Evolutionary conservation across 352 stramenopile species (phyloP), one percentile per base, ranked within the genome.

Genomic region (Phytophthora crassamura): DNA sequence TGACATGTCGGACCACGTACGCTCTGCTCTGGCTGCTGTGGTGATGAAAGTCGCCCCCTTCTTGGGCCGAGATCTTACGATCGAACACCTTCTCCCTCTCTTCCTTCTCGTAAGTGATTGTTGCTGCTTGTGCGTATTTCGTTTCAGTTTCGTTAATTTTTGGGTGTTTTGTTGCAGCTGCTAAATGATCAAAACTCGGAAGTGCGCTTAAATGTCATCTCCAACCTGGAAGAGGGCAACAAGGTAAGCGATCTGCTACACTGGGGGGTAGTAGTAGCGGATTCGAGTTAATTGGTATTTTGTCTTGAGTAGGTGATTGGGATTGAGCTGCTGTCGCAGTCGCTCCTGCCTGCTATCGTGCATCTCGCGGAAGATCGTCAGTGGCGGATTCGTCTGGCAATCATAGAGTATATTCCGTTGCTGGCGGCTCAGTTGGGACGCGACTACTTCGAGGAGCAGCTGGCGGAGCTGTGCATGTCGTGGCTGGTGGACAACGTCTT

Each of bases 181-280:
- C 80, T 99, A 32, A 95, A 98, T 64, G 97, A 99, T 75, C 93
- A 97, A 59, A 97, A 95, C 42, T 98, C 95, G 7, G 96, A 99
- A 89, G 98, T 99, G 7, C 93, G 97, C 15, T 78, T 99, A 28
- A 99, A 99, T 85, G 93, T 99, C 38, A 99, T 99, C 70, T 99
- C 97, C 7, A 98, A 98, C 28, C 75, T 99, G 28, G 89, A 98
- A 64, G 79, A 97, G 47, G 85, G 99, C 64, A 99, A 99, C 84
- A 90, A 87, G 33, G 87, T 93, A 86, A 42, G 81, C 61, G 6
- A 15, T 47, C 18, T 32, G 9, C 18, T 53, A 9, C 15, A 25
- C 0, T 73, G 16, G 15, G 6, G 18, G 50, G 0, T 39, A 18
- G 25, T 46, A 30, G 5, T 41, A 36, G 12, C 32, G 20, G 14